Base-by-base conservation (phyloP, 179 eudicot species). In the Beta lomatogona region DNA sequence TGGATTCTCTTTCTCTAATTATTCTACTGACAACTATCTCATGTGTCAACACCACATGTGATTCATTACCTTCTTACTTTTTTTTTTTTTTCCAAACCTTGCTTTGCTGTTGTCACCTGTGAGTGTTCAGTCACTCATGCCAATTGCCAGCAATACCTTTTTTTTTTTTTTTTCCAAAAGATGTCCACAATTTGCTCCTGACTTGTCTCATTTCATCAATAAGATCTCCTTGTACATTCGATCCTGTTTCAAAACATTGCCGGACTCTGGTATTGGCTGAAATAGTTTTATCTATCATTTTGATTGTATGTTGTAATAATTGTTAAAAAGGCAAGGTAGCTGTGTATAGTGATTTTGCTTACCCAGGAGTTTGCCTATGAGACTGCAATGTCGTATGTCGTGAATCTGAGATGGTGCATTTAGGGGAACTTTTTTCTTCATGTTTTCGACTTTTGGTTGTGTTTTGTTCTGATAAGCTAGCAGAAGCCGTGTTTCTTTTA, bases 21-120 rank as follows among this genome's bases (percentile, higher is more conserved):
- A 11, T 64, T 64, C 15, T 6, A 22, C 69, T 64, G 44, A 64
- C 69, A 11, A 64, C 16, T 9, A 22, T 64, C 28, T 64, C 14
- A 64, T 64, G 69, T 64, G 41, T 64, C 69, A 64, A 64, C 44
- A 64, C 69, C 66, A 61, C 66, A 61, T 61, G 66, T 61, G 13
- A 19, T 61, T 61, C 6, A 46, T 46, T 46, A 4, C 50, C 52
- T 0, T 48, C 1, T 48, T 48, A 0, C 0, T 4, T 48, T 9
- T 25, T 25, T 48, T 6, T 9, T 48, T 19, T 19, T 15, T 58
- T 58, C 66, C 66, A n/a, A 61, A 61, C 31, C 25, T 64, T 60
- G 25, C 2, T 13, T 22, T 22, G 66, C 36, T 22, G 31, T 11
- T 61, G 4, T 61, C 13, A 1, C 28, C 12, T 3, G 5, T 22